Base-by-base conservation (phyloP, 441 rosid genomes). In the Kokia cookei region DNA sequence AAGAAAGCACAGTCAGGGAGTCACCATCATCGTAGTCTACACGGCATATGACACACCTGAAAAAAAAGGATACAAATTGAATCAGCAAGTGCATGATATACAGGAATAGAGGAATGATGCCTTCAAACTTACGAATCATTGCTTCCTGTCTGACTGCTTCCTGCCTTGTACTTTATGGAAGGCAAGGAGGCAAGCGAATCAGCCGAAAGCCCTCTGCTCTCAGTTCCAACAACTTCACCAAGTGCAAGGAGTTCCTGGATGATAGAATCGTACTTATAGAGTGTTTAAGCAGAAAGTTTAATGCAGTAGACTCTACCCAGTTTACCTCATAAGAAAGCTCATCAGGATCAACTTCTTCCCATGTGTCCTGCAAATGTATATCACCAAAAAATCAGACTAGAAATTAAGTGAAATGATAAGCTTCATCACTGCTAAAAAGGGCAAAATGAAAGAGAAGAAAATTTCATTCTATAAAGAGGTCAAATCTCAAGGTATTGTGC, bases 311-410 rank as follows among this genome's bases (percentile, higher is more conserved):
- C 50, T 42, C 15, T 7, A 43, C 29, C n/a, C 65, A 66, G 54
- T 76, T 70, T 69, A 96, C 99, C 92, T 96, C 99, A 58, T 93
- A 91, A 3, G 90, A 93, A 77, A 96, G 91, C 66, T 93, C 97
- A 81, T 92, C 98, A 12, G 94, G 97, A 85, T 93, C 99, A 84
- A 90, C 88, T 63, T 90, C 98, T 75, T 93, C 96, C 97, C 98
- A 96, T n/a, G 83, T 77, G 80, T 89, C 96, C 98, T 96, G 82
- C 77, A 81, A 69, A 78, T 69, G 60, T 67, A 64, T 32, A 24
- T 10, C n/a, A 48, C 43, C 11, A 65, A 47, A 47, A 72, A 48
- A 9, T 19, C 26, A 50, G 64, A 54, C 54, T 22, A 15, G 4
- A 60, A 69, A 50, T 10, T 9, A 72, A 32, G 15, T 22, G 26